Evolutionary conservation across 768 basidiomycete genomes (phyloP).

Genomic region (Cytidiella melzeri): DNA sequence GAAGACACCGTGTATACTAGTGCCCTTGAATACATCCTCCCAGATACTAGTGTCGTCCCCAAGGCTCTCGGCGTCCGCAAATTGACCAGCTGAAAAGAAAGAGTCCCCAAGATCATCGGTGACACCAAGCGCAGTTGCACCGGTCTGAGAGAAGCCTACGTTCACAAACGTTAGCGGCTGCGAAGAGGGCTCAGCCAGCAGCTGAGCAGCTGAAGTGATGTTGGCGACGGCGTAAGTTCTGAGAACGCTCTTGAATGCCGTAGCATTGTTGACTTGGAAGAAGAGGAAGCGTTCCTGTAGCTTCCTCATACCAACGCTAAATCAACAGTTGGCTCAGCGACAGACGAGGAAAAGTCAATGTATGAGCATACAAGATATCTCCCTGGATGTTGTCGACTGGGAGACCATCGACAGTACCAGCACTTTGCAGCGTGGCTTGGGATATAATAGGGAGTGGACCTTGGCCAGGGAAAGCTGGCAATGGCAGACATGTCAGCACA

Average conservation of each 20-base stretch:
- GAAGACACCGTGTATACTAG: constrained; percentile 41
- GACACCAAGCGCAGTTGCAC: constrained; percentile 34
- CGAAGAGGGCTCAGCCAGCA: constrained; percentile 28
- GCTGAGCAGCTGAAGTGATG: constrained; percentile 37
- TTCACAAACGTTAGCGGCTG: constrained; percentile 37
- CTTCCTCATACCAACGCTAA: constrained; percentile 50
- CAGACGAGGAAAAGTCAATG: background rate
- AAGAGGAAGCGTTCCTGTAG: constrained; percentile 45
- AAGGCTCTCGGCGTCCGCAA: constrained; percentile 27
- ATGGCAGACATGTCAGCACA: background rate
- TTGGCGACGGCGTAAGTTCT: constrained; percentile 30
- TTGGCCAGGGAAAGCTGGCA: constrained; percentile 7
- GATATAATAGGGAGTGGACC: constrained; percentile 2
- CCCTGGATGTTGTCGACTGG: constrained; percentile 22
- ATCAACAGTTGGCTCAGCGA: background rate
- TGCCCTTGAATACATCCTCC: constrained; percentile 39
- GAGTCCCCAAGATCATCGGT: constrained; percentile 33
- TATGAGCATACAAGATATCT: constrained; percentile 19
- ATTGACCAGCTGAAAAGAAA: constrained; percentile 37
- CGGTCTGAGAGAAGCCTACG: constrained; percentile 47
- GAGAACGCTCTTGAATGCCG: constrained; percentile 38
- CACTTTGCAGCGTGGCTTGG: no score
- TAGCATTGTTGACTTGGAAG: constrained; percentile 42
- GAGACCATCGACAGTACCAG: no score
- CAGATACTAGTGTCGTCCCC: constrained; percentile 40